Percentiles rank a stretch among this genome's conserved stretches.
phyloP scores from a whole-genome alignment of 768 basidiomycete species.

The Nidularia pulvinata region DNA sequence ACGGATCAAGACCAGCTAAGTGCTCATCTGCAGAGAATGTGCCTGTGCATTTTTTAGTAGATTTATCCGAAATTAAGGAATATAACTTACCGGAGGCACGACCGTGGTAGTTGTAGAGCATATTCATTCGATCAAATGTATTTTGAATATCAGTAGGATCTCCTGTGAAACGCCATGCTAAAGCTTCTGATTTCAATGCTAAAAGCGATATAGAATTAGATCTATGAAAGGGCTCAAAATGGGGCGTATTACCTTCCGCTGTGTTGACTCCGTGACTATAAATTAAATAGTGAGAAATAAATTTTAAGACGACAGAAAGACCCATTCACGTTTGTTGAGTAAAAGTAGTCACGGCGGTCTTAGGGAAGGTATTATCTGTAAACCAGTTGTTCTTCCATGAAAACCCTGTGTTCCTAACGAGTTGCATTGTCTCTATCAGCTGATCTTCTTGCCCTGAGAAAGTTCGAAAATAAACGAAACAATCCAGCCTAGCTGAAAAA shows the following conservation, averaged over 20 bases:
- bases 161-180: slow-evolving; percentile 37
- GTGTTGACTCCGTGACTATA: slow-evolving; percentile 39
- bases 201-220: slow-evolving; percentile 1
- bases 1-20: slow-evolving; percentile 36
- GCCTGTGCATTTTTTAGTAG: slow-evolving; percentile 10
- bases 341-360: slow-evolving; percentile 20
- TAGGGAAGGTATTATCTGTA: slow-evolving; percentile 30
- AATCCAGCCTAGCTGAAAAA: not conserved
- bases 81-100: slow-evolving; percentile 24
- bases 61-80: not conserved
- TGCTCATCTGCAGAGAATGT: slow-evolving; percentile 42
- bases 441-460: slow-evolving; percentile 27
- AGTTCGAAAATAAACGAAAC: not conserved
- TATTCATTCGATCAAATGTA: slow-evolving; percentile 33
- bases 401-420: slow-evolving; percentile 33
- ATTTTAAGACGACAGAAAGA: not conserved
- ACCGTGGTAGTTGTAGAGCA: slow-evolving; percentile 37
- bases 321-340: slow-evolving; percentile 27
- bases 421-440: slow-evolving; percentile 38
- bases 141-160: slow-evolving; percentile 34
- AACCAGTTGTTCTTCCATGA: slow-evolving; percentile 43
- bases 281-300: not conserved
- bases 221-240: not conserved
- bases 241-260: slow-evolving; percentile 22
- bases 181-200: slow-evolving; percentile 39